Evolutionary conservation across 2,329 filamentous ascomycete species (phyloP), one percentile per base, ranked within the genome.

Genomic region (Colletotrichum zoysiae): DNA sequence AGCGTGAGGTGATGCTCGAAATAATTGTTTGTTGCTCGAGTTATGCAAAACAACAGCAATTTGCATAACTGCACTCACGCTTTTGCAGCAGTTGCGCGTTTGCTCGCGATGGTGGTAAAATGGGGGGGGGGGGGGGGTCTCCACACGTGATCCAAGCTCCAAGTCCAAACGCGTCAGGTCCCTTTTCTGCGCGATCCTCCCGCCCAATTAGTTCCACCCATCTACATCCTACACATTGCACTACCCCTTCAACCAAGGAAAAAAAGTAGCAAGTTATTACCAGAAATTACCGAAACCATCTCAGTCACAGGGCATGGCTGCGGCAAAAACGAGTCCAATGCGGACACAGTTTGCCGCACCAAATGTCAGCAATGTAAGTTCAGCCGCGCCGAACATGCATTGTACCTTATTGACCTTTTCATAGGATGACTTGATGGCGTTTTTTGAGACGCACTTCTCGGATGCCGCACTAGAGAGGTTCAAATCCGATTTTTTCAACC

Each of bases 391-490:
- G 33, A 56, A 9, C 51, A 42, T 23, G 60, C 30, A 26, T 60
- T 53, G 14, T 23, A 23, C 2, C 42, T 48, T 67, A 62, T 74
- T 77, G 67, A 75, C 73, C 60, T 72, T 70, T 23, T 44, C 66
- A 30, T 73, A 92, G 91, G 83, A 87, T 79, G 90, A 93, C 55
- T 81, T 92, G 42, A 78, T 82, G 65, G 81, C 82, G 38, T 93
- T 93, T 76, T 86, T 90, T 74, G 80, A 86, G 53, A 79, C 84
- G 23, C 91, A 93, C 76, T 93, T 93, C 79, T 85, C 85, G 14
- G 67, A 75, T 44, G 74, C 80, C 57, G 84, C 87, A 38, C 73
- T 86, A 23, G 76, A 80, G n/a, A 79, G 83, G 30, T 90, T 90
- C 74, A 77, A 80, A 18, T 68, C 78, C 14, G 81, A 84, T 9